These are phyloP conservation scores for Cerrena zonata DNA, from an alignment of 1,284 basidiomycete genomes.

Conservation along the genomic window DNA sequence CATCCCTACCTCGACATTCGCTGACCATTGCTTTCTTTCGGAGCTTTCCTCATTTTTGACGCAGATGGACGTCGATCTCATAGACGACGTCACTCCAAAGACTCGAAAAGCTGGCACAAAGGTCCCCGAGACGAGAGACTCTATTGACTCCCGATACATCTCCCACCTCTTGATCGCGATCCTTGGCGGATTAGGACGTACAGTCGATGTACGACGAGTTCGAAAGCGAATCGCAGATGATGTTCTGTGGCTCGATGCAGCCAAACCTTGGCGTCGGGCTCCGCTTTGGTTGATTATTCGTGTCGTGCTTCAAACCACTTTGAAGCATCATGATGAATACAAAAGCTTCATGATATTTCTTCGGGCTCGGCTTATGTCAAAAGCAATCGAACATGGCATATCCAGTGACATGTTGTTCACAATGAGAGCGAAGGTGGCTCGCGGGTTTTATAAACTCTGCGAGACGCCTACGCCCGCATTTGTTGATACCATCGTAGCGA, in stretches of 20 bases:
- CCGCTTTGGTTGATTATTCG: slow-evolving; percentile 35
- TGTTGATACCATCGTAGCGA: not conserved
- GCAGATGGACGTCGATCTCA: not conserved
- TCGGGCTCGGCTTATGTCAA: slow-evolving; percentile 21
- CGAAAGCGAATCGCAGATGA: slow-evolving; percentile 41
- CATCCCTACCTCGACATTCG: slow-evolving; percentile 28
- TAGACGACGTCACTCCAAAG: slow-evolving; percentile 5
- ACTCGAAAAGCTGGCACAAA: slow-evolving; percentile 22
- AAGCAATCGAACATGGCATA: slow-evolving; percentile 29
- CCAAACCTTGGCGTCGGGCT: slow-evolving; percentile 41
- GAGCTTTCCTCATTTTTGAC: slow-evolving; percentile 21
- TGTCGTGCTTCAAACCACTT: slow-evolving; percentile 39
- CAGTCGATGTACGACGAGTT: slow-evolving; percentile 26
- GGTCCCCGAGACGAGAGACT: slow-evolving; percentile 24
- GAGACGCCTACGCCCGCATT: not conserved
- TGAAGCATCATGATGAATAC: slow-evolving; percentile 30
- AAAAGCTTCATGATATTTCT: slow-evolving; percentile 23
- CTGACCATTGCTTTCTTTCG: slow-evolving; percentile 22
- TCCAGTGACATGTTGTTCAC: not conserved
- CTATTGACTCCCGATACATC: slow-evolving; percentile 36
- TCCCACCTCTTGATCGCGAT: slow-evolving; percentile 39
- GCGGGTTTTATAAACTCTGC: not conserved
- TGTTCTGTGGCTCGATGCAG: slow-evolving; percentile 34
- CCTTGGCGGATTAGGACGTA: slow-evolving; percentile 27
- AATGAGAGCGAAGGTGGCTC: slow-evolving; percentile 1